phyloP scores from a whole-genome alignment of 805 yeast genomes.

The Metschnikowia gelsemii region DNA sequence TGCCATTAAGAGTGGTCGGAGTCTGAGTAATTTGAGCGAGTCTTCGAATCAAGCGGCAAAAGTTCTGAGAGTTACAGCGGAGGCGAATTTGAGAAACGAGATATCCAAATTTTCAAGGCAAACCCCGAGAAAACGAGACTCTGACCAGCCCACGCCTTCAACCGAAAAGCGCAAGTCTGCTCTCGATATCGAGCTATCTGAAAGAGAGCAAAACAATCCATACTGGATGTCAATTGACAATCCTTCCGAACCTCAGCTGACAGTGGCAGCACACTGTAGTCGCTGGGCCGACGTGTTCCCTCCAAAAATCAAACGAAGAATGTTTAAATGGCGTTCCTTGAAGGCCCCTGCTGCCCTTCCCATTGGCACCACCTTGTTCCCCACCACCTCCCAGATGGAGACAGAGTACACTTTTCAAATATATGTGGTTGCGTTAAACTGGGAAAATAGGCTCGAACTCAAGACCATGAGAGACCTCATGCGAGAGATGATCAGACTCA shows the following conservation, averaged over 20 bases:
- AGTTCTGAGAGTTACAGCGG: constrained; percentile 9
- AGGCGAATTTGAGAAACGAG: constrained; percentile 11
- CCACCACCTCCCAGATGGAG: constrained; percentile 64
- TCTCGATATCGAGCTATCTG: constrained; percentile 13
- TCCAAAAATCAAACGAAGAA: constrained; percentile 56
- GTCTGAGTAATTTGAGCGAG: constrained; percentile 6
- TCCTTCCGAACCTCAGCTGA: constrained; percentile 61
- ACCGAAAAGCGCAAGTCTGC: constrained; percentile 14
- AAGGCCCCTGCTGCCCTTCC: constrained; percentile 95
- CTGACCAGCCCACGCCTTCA: background rate
- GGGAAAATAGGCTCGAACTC: constrained; percentile 51
- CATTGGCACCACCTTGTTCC: constrained; percentile 73
- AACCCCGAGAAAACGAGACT: constrained; percentile 1
- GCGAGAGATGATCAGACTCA: constrained; percentile 81
- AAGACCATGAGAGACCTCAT: constrained; percentile 57
- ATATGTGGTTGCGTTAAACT: constrained; percentile 74
- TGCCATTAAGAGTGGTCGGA: background rate
- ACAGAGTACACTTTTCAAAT: constrained; percentile 74
- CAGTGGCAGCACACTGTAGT: constrained; percentile 42
- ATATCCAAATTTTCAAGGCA: constrained; percentile 4
- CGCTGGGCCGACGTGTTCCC: constrained; percentile 94
- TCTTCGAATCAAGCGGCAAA: constrained; percentile 4
- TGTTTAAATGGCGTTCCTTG: constrained; percentile 89
- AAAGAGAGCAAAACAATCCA: constrained; percentile 17
- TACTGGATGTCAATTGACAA: constrained; percentile 48